Conservation (phyloP, 805 yeast species). For the Spathaspora sp. region DNA sequence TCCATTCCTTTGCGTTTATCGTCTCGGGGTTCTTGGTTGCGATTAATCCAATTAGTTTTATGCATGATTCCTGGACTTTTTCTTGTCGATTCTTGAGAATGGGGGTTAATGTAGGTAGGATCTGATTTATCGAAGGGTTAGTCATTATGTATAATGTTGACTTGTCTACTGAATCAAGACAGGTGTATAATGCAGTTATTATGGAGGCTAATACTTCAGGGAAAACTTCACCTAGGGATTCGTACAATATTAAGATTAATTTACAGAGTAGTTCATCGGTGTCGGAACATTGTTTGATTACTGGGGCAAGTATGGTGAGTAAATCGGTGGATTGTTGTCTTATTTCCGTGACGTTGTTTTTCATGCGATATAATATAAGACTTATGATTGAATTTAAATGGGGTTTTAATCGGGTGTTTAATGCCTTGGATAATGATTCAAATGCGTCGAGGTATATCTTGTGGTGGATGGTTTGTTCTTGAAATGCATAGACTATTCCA, state of each 20-base stretch:
- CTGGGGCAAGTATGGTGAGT: conserved; percentile 62
- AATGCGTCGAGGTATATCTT: conserved; percentile 56
- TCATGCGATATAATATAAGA: conserved; percentile 66
- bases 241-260: conserved; percentile 75
- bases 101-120: conserved; percentile 87
- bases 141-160: conserved; percentile 47
- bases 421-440: conserved; percentile 56
- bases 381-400: conserved; percentile 71
- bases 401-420: conserved; percentile 65
- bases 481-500: conserved; percentile 76
- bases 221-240: conserved; percentile 88
- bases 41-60: conserved; percentile 74
- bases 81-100: conserved; percentile 86
- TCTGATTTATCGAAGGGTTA: conserved; percentile 74
- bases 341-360: conserved; percentile 64
- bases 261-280: conserved; percentile 62
- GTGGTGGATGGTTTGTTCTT: conserved; percentile 66
- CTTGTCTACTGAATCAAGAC: conserved; percentile 59
- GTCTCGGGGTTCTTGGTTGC: conserved; percentile 78
- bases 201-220: conserved; percentile 93
- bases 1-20: conserved; percentile 93
- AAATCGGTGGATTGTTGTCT: conserved; percentile 85
- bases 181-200: conserved; percentile 62
- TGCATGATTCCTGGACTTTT: conserved; percentile 82
- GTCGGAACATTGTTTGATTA: conserved; percentile 54